These are phyloP conservation scores for Venturia nashicola DNA, from an alignment of 2,329 filamentous ascomycete species.

Conservation along the genomic window DNA sequence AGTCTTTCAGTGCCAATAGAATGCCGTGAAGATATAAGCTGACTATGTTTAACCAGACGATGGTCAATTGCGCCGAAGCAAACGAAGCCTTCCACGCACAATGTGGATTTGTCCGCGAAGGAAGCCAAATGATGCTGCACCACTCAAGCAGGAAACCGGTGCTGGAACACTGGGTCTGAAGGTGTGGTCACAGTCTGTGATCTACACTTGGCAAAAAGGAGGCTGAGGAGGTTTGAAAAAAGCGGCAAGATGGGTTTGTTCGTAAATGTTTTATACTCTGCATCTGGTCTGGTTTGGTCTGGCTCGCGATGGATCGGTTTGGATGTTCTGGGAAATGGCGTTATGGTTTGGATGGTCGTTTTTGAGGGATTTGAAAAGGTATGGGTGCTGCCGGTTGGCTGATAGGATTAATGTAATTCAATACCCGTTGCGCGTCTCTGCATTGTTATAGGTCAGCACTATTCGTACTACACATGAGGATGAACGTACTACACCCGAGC, in stretches of 20 bases:
- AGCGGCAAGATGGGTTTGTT: background rate
- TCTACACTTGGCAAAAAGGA: background rate
- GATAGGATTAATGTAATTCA: background rate
- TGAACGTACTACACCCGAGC: too few relatives aligned
- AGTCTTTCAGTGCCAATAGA: background rate
- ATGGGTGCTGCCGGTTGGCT: background rate
- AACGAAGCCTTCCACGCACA: slow-evolving; percentile 15
- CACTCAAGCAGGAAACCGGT: background rate
- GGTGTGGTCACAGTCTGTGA: too few relatives aligned
- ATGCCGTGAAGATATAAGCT: background rate
- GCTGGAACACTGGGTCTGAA: background rate
- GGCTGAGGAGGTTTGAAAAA: background rate
- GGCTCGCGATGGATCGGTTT: background rate
- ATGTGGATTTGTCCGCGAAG: slow-evolving; percentile 11
- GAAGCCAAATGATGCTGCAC: slow-evolving; percentile 8
- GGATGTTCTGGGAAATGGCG: background rate
- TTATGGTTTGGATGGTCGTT: background rate
- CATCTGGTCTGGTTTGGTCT: background rate
- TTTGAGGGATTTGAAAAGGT: too few relatives aligned
- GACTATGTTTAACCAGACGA: slow-evolving; percentile 7
- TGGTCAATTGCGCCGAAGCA: slow-evolving; percentile 12
- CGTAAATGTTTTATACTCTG: background rate
- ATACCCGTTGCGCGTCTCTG: background rate
- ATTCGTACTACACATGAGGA: too few relatives aligned
- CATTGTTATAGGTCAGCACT: too few relatives aligned